phyloP scores from a whole-genome alignment of 2,329 filamentous ascomycete species.

The Fusarium gaditjirri region DNA sequence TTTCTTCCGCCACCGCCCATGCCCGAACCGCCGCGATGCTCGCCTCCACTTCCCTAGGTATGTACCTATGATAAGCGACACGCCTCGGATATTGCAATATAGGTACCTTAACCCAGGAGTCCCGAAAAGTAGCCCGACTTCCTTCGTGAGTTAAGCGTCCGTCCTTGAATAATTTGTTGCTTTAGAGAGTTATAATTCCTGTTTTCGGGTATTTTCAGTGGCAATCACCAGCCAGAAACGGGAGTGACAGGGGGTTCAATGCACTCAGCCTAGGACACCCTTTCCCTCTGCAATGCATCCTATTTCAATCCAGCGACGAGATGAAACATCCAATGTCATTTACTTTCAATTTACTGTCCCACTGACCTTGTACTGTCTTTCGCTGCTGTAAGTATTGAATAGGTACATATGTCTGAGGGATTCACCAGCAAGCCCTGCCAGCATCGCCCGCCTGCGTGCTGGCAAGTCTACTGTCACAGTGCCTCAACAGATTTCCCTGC shows the following conservation, averaged over 20 bases:
- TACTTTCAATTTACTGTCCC: neutral
- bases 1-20: neutral
- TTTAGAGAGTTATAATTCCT: neutral
- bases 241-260: neutral
- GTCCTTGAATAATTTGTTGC: neutral
- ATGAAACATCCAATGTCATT: neutral
- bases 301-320: neutral
- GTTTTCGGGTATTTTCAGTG: neutral
- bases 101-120: too few relatives aligned
- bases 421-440: neutral
- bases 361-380: neutral
- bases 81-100: neutral
- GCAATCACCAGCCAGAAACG: neutral
- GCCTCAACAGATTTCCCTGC: conserved; percentile 30
- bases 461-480: neutral
- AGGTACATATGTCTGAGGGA: neutral
- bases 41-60: neutral
- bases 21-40: neutral
- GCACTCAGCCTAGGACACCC: neutral
- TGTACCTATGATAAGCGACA: neutral
- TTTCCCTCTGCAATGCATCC: neutral
- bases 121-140: neutral
- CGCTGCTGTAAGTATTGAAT: neutral
- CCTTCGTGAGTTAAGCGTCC: neutral
- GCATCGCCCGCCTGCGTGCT: neutral